These are phyloP conservation scores for Solanum pennellii DNA, from an alignment of 257 asterid genomes.

Conservation along the genomic window DNA sequence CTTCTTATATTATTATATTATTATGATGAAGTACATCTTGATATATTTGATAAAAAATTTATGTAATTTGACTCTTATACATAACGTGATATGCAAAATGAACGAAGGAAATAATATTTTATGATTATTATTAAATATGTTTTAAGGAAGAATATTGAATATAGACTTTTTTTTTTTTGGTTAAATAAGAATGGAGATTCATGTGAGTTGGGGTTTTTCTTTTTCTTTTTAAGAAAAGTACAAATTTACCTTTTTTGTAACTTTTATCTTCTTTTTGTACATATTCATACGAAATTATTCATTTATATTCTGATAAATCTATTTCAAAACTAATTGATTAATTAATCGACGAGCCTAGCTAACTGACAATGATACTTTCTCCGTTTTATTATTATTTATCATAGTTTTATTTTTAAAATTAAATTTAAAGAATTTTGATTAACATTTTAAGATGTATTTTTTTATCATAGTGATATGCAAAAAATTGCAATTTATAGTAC, in stretches of 20 bases:
- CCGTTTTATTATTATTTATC: too few relatives aligned
- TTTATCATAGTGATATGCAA: too few relatives aligned
- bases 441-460: too few relatives aligned
- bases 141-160: not conserved
- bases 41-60: too few relatives aligned
- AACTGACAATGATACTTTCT: too few relatives aligned
- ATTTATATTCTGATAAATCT: not conserved
- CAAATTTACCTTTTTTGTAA: not conserved
- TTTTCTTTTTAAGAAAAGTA: not conserved
- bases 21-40: too few relatives aligned
- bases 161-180: not conserved
- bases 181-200: not conserved
- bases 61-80: too few relatives aligned
- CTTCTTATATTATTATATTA: not conserved
- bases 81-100: too few relatives aligned
- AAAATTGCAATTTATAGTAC: too few relatives aligned
- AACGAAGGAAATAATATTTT: too few relatives aligned
- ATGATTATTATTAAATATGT: not conserved
- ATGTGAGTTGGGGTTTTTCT: not conserved
- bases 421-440: too few relatives aligned
- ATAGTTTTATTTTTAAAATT: too few relatives aligned
- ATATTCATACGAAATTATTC: not conserved
- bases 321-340: not conserved
- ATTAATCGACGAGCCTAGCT: not conserved
- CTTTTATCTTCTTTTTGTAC: not conserved